Evolutionary conservation across 2,329 filamentous ascomycete genomes (phyloP), one percentile per base, ranked within the genome.

Genomic region (Trichothecium sympodiale): DNA sequence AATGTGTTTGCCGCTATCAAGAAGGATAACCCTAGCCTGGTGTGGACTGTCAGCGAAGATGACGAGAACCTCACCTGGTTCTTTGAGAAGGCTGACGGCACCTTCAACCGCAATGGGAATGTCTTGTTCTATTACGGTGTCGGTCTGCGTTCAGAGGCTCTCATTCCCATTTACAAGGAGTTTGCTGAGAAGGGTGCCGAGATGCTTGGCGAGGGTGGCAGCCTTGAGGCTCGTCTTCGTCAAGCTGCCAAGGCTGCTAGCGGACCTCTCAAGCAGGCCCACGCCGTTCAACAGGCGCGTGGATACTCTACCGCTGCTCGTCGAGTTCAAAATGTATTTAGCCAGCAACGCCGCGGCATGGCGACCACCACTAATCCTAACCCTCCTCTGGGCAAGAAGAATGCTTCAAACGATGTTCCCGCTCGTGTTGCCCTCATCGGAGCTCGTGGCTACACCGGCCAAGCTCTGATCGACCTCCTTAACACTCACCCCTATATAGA

Each of bases 61-160:
- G 88, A 96, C 50, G 89, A 96, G 71, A 95, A 96, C 57, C 68
- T 96, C 49, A 88, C 86, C 9, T 96, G 89, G 91, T 95, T 96
- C 69, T 93, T 94, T 47, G 88, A 94, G 61, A 94, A 94, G 70
- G 83, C 89, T 8, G 87, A 95, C 48, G 89, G 91, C 38, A 94
- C 85, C 59, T 74, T 95, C 49, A 85, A 82, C 43, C 77, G 80
- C 38, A 78, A 85, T 46, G 86, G 86, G 39, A 85, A 88, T 52
- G 85, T 95, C 28, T 79, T 96, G 52, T 96, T 96, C 69, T 96
- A 89, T 83, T 94, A 93, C 57, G 88, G 88, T 35, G 77, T 91
- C 39, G 83, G 91, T 45, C 79, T 78, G 37, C 77, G 80, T 23
- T 78, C 85, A 35, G 83, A 94, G 56, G 48, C 48, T 15, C 81